Base-by-base conservation (phyloP, 176 grass and related monocot species). In the Coix lacrymajobi region DNA sequence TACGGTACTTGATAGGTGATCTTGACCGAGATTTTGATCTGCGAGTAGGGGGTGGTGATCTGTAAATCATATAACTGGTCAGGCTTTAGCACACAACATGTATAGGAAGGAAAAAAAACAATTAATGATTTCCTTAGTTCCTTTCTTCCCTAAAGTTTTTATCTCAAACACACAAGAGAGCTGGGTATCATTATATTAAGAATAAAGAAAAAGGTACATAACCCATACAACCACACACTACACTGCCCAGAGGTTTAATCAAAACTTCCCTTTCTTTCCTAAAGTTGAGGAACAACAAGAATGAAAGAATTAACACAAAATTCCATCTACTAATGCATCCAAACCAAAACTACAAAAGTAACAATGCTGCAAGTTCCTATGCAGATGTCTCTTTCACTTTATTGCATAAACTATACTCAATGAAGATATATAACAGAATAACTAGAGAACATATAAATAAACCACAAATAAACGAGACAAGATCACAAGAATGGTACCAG, bases 1-100 rank as follows among this genome's bases (percentile, higher is more conserved):
- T 76, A 82, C 38, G 88, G 78, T 93, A 98, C 86, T 86, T 98
- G 57, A 98, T 92, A 88, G 96, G 96, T 65, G 96, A 98, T 64
- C 93, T 86, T 81, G 96, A 98, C 39, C 87, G 89, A 75, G 95
- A 91, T 78, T 90, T 88, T 39, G 96, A 98, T 88, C 76, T 89
- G 20, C 66, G 85, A 28, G 60, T 64, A 69, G 60, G 48, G 2
- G 82, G 87, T 77, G 89, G 92, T 12, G 96, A 98, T 84, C 96
- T 98, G 82, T 41, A 81, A 83, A 90, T 77, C 60, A 67, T 83
- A 74, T 63, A 81, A 79, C 54, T 17, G 8, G 30, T 91, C 38
- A 91, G 58, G 22, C 28, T n/a, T 44, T 7, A 73, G 28, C 40
- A 26, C 31, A 73, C 19, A 29, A 20, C 7, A 46, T 51, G 22